Base-by-base conservation (phyloP, 2,329 filamentous ascomycete genomes). In the Colletotrichum sp. region DNA sequence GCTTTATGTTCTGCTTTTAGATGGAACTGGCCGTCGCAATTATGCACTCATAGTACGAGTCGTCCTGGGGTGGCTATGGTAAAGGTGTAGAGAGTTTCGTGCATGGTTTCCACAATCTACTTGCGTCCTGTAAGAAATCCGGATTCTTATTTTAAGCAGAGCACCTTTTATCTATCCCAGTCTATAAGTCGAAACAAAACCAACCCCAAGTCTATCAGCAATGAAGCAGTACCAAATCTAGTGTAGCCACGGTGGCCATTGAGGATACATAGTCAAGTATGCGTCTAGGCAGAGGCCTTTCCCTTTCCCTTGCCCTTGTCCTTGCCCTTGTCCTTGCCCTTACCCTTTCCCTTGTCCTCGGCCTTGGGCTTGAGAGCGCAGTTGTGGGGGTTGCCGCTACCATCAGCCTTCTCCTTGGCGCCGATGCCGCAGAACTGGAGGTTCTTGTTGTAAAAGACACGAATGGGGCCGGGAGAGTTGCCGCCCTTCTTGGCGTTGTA, bases 301-400 rank as follows among this genome's bases (percentile, higher is more conserved):
- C 43, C 43, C 43, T 48, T 48, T 21, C 43, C 43, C 43, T 48
- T 48, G 10, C 43, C 43, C 43, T 21, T 48, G 18, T 21, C 43
- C 43, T 48, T 48, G n/a, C n/a, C 43, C 43, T 21, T 48, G 18
- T 21, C 43, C 43, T 48, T 48, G n/a, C n/a, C 43, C 43, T 48
- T 48, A 4, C 43, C 43, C 43, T 48, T 48, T 7, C 43, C 43
- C 43, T 48, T 48, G 6, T 48, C 43, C 43, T n/a, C n/a, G 10
- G 43, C n/a, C 10, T 48, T 48, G 10, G 43, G 10, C 26, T 59
- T 24, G 12, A 59, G 21, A 26, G n/a, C 39, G 28, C 28, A 65
- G 59, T 71, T 71, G 16, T 36, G 59, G 7, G 68, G 68, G 57
- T 52, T 65, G 16, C 59, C 68, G 34, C 34, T 55, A 6, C 68